A percentile compares a stretch with the other conserved stretches of the same genome.
phyloP scores from a whole-genome alignment of 2,329 filamentous ascomycete species.

The Trichophyton mentagrophytes region DNA sequence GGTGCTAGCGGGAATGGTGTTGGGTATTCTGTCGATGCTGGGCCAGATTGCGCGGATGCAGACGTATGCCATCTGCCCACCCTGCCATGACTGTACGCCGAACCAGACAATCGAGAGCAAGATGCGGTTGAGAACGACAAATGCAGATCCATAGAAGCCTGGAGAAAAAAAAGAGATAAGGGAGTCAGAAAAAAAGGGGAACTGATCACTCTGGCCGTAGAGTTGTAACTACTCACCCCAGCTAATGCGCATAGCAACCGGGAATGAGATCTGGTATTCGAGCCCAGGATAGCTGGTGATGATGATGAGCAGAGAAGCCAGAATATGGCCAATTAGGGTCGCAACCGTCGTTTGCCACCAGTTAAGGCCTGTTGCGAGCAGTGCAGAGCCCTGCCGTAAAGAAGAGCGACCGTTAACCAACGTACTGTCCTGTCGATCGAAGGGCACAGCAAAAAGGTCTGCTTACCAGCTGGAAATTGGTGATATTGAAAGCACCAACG shows the following conservation, averaged over 20 bases:
- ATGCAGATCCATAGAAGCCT: slow-evolving; percentile 27
- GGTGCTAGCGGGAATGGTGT: slow-evolving; percentile 22
- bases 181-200: not conserved
- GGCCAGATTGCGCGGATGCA: slow-evolving; percentile 18
- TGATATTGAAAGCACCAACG: slow-evolving; percentile 33
- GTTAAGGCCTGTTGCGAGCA: slow-evolving; percentile 23
- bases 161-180: not conserved
- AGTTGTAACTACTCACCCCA: slow-evolving; percentile 30
- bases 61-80: slow-evolving; percentile 33
- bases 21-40: slow-evolving; percentile 20
- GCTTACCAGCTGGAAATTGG: slow-evolving; percentile 19
- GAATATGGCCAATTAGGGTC: slow-evolving; percentile 21
- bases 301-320: slow-evolving; percentile 29
- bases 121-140: slow-evolving; percentile 31
- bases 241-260: slow-evolving; percentile 29
- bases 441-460: too few species aligned
- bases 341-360: slow-evolving; percentile 24
- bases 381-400: slow-evolving; percentile 22
- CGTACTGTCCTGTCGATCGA: not conserved
- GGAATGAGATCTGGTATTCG: slow-evolving; percentile 34
- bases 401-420: not conserved
- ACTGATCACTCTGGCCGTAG: slow-evolving; percentile 8
- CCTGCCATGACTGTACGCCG: slow-evolving; percentile 23
- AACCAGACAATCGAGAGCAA: slow-evolving; percentile 24
- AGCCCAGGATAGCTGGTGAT: slow-evolving; percentile 29